phyloP scores from a whole-genome alignment of 768 basidiomycete species.

The Podaxis rugospora region DNA sequence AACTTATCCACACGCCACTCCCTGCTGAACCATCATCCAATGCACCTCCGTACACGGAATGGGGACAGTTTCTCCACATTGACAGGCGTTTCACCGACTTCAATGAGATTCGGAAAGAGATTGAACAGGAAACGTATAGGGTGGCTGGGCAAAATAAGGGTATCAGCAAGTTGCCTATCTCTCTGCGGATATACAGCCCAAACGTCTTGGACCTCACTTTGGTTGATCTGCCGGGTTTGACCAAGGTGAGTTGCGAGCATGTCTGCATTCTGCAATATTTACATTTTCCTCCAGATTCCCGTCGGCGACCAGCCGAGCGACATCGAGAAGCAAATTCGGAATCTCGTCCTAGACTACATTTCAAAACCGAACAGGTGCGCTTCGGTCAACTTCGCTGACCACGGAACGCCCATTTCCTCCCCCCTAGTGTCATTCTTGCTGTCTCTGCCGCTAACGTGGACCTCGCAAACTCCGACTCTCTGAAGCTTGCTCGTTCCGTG shows the following conservation, averaged over 20 bases:
- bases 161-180: slow-evolving; percentile 93
- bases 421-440: slow-evolving; percentile 82
- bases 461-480: slow-evolving; percentile 95
- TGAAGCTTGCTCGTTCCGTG: slow-evolving; percentile 93
- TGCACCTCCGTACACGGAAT: slow-evolving; percentile 64
- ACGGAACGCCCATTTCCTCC: not conserved
- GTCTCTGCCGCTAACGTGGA: slow-evolving; percentile 98
- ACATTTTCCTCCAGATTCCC: slow-evolving; percentile 57
- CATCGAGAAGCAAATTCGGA: slow-evolving; percentile 95
- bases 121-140: slow-evolving; percentile 95
- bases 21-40: slow-evolving; percentile 42
- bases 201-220: slow-evolving; percentile 93
- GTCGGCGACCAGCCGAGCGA: slow-evolving; percentile 98
- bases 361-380: slow-evolving; percentile 91
- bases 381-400: not conserved
- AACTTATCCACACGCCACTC: slow-evolving; percentile 88
- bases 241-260: slow-evolving; percentile 61
- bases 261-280: not conserved
- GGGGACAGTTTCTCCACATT: slow-evolving; percentile 95
- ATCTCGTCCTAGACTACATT: slow-evolving; percentile 92
- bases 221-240: slow-evolving; percentile 94
- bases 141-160: slow-evolving; percentile 99
- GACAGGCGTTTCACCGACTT: slow-evolving; percentile 98
- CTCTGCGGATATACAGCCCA: slow-evolving; percentile 92
- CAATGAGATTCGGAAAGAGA: slow-evolving; percentile 89